Evolutionary conservation across 1,284 basidiomycete genomes (phyloP).

Genomic region (Leucoagaricus sp.): DNA sequence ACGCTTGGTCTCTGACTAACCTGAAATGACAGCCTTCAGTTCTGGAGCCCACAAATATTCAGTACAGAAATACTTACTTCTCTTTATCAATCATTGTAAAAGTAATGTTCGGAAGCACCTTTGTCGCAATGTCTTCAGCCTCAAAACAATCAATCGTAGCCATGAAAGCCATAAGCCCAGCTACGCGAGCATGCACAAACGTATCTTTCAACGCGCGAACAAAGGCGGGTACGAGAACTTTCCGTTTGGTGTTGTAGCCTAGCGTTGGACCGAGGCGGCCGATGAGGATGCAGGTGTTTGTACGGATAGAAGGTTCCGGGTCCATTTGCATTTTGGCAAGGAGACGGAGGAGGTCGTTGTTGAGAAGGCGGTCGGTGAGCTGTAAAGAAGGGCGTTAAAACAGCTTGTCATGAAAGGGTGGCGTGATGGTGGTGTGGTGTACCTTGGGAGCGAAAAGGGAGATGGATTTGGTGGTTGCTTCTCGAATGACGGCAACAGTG

Average conservation of each 20-base stretch:
- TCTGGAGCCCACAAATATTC: background rate
- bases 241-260: slow-evolving; percentile 87
- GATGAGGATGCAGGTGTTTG: slow-evolving; percentile 96
- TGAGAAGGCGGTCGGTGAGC: slow-evolving; percentile 91
- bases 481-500: slow-evolving; percentile 90
- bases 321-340: slow-evolving; percentile 95
- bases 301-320: slow-evolving; percentile 91
- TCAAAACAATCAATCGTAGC: slow-evolving; percentile 93
- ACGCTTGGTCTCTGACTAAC: slow-evolving; percentile 90
- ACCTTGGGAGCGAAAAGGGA: slow-evolving; percentile 87
- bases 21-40: slow-evolving; percentile 39
- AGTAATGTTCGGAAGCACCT: slow-evolving; percentile 85
- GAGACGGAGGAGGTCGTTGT: slow-evolving; percentile 93
- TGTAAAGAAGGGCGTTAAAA: slow-evolving; percentile 29
- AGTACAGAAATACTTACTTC: slow-evolving; percentile 59
- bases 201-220: slow-evolving; percentile 87
- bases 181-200: slow-evolving; percentile 93
- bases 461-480: slow-evolving; percentile 92
- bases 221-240: slow-evolving; percentile 96
- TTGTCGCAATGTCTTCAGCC: slow-evolving; percentile 84
- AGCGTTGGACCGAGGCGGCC: slow-evolving; percentile 88
- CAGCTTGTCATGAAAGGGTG: background rate
- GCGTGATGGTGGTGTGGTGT: slow-evolving; percentile 3
- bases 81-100: slow-evolving; percentile 86
- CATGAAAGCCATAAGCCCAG: slow-evolving; percentile 95